A percentile compares a stretch with the other conserved stretches of the same genome.
Conservation (phyloP, 2,329 filamentous ascomycete species). For the Orbilia brochopaga region DNA sequence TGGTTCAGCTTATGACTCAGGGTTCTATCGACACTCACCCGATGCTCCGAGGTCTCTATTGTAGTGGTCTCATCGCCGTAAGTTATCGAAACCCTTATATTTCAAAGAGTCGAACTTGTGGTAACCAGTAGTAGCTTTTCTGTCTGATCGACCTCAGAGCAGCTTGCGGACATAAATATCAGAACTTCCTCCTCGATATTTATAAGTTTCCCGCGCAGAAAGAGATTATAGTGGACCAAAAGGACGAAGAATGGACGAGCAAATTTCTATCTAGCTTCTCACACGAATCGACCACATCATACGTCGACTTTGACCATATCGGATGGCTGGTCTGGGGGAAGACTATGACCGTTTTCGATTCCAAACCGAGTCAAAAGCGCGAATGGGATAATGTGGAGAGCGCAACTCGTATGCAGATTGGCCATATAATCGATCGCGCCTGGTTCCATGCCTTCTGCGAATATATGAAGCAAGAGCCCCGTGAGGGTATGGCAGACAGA, state of each 20-base stretch:
- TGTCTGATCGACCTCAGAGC: constrained; percentile 86
- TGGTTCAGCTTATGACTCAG: constrained; percentile 80
- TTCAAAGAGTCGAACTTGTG: neutral
- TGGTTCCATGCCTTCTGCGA: constrained; percentile 90
- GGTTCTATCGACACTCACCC: constrained; percentile 92
- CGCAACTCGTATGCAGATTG: constrained; percentile 77
- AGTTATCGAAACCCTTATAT: constrained; percentile 24
- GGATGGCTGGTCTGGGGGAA: constrained; percentile 97
- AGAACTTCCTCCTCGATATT: constrained; percentile 81
- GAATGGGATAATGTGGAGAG: constrained; percentile 82
- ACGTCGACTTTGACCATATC: constrained; percentile 87
- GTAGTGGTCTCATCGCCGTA: constrained; percentile 73
- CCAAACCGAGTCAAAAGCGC: constrained; percentile 70
- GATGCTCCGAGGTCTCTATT: constrained; percentile 78
- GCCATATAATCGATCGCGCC: constrained; percentile 75
- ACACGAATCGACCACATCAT: constrained; percentile 79
- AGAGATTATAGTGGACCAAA: constrained; percentile 72
- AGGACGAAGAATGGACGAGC: constrained; percentile 78
- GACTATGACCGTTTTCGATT: constrained; percentile 77
- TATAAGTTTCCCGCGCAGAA: constrained; percentile 80
- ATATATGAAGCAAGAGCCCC: constrained; percentile 94
- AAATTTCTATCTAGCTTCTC: constrained; percentile 80
- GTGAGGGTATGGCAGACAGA: constrained; percentile 78
- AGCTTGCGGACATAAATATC: constrained; percentile 82
- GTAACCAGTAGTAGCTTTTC: constrained; percentile 65